Base-by-base conservation (phyloP, 2,329 filamentous ascomycete genomes). In the Aspergillus pseudotamarii region DNA sequence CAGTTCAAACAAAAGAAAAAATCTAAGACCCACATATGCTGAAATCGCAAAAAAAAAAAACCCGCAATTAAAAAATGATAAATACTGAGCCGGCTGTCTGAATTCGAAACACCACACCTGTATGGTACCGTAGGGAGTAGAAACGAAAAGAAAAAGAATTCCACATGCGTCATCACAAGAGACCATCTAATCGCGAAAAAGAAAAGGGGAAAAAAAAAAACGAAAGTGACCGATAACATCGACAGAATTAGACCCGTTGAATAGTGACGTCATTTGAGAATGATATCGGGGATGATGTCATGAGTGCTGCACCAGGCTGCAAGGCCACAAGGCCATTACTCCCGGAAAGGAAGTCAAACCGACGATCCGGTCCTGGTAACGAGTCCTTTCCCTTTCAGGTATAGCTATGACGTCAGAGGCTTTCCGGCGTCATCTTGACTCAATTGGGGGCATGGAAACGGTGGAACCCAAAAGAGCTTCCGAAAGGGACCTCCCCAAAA, bases 351-450 rank as follows among this genome's bases (percentile, higher is more conserved):
- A 61, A 71, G 50, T 32, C 43, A 6, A 3, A 26, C 63, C 60
- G 70, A n/a, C 62, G 69, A 71, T 71, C 67, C 46, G 58, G 58
- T 21, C 58, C 63, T 50, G 55, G 61, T 59, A 64, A 63, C 63
- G 64, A 59, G 57, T 67, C 63, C 60, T 66, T 67, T 62, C 63
- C 64, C 43, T 4, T 54, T 68, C 36, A 21, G 64, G 64, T 41
- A 54, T 55, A 60, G 11, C 28, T 11, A 69, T 72, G 71, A 72
- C 71, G 64, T 72, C 69, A 60, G 51, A 64, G 68, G 66, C 64
- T 65, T 61, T 48, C 51, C 53, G 28, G 51, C 61, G 64, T 70
- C 65, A 65, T 72, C 55, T 63, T 64, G 60, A 65, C 54, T 67
- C 63, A 64, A 65, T 62, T 62, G 26, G 57, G 43, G 16, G 41